Evolutionary conservation across 371 early-diverging fungal species (phyloP), one percentile per base, ranked within the genome.

Genomic region (Mucor irregularis): DNA sequence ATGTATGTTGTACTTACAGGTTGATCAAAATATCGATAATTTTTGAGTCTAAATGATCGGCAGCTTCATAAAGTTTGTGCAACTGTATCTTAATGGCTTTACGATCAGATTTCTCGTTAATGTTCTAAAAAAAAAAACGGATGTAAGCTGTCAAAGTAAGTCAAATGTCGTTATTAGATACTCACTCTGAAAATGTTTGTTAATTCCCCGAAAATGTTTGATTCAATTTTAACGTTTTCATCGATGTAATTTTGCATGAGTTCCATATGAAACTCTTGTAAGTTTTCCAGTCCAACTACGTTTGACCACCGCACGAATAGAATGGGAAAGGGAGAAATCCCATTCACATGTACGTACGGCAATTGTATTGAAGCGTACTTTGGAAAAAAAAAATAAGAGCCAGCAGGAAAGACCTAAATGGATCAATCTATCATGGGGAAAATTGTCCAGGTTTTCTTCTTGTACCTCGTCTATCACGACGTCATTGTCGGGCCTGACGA

Each of bases 101-200:
- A 52, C 52, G 53, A 47, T 59, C 49, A 48, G 48, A 59, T 31
- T 53, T 53, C 38, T 59, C 53, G 40, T 59, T 59, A n/a, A 58
- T 31, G 16, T 39, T 35, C 58, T 58, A 47, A 42, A 42, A 52
- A 52, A 57, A 57, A 57, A 56, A 52, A 53, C 42, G 31, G 29
- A 53, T 54, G 50, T 54, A 49, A 49, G 61, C 55, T 53, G 49
- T 60, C 48, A 53, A 53, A 60, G 49, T 53, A 60, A 60, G 53
- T 53, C 42, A 60, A 49, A 60, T 42, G 49, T 53, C 42, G 21
- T 53, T 48, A 53, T 53, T 48, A 42, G 53, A 53, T 48, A 48
- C 53, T 60, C 60, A 53, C 53, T 53, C 53, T 60, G 53, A 60
- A 60, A 48, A 60, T 60, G 49, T 53, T 48, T 40, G 46, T 60